phyloP scores from a whole-genome alignment of 108 stramenopile genomes.

The Aurantiochytrium sp. region DNA sequence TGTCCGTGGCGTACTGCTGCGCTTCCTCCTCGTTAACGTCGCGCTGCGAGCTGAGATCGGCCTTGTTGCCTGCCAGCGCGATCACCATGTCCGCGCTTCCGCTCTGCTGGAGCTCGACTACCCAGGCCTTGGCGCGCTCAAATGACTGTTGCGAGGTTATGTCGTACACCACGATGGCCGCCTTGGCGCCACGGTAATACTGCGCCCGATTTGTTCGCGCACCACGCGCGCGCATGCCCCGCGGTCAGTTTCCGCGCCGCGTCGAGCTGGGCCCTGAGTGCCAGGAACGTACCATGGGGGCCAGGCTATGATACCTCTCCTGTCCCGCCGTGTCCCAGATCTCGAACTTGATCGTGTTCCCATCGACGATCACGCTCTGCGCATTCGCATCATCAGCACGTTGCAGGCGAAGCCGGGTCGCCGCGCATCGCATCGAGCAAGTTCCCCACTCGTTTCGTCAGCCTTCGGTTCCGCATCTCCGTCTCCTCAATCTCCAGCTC shows the following conservation, averaged over 20 bases:
- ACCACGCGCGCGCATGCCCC: no score
- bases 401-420: no score
- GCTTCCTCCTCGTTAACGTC: conserved; percentile 66
- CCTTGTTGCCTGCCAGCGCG: conserved; percentile 93
- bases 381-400: no score
- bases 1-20: conserved; percentile 8
- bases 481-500: no score
- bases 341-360: conserved; percentile 86
- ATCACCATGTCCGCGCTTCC: conserved; percentile 95
- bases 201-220: no score
- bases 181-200: conserved; percentile 79
- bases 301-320: conserved; percentile 67
- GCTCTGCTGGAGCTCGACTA: conserved; percentile 92
- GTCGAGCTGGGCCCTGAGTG: no score
- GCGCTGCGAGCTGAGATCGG: conserved; percentile 73
- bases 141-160: conserved; percentile 92
- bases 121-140: conserved; percentile 94
- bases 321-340: conserved; percentile 97
- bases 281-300: conserved; percentile 72
- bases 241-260: no score
- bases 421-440: no score
- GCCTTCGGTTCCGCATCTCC: no score
- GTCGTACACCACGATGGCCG: conserved; percentile 88
- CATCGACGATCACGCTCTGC: conserved; percentile 18
- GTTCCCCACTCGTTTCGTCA: no score